A percentile compares a stretch with the other conserved stretches of the same genome.
Evolutionary conservation across 257 asterid species (phyloP).

Genomic region (Echium plantagineum): DNA sequence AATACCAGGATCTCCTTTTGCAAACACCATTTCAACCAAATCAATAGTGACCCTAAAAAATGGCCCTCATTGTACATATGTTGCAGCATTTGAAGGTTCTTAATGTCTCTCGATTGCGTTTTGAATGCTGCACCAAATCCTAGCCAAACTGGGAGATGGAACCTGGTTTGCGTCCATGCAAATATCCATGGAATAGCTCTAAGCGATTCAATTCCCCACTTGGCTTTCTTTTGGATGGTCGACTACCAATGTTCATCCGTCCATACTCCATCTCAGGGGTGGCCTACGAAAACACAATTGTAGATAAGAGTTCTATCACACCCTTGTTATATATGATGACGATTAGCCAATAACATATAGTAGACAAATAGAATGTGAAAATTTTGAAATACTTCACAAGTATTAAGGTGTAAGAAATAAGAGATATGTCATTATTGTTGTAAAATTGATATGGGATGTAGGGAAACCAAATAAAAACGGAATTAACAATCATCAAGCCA

Average conservation of each 20-base stretch:
- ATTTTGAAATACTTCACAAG: too few species aligned
- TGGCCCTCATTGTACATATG: slow-evolving; percentile 44
- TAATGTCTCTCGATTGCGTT: slow-evolving; percentile 28
- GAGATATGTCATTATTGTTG: too few species aligned
- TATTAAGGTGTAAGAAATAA: too few species aligned
- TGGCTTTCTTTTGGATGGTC: slow-evolving; percentile 48
- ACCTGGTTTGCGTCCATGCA: slow-evolving; percentile 54
- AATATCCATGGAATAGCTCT: slow-evolving; percentile 56
- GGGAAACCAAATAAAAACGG: too few species aligned
- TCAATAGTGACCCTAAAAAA: slow-evolving; percentile 46
- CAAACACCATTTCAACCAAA: slow-evolving; percentile 47
- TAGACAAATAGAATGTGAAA: too few species aligned
- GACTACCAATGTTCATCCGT: slow-evolving; percentile 48
- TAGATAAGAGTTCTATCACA: too few species aligned
- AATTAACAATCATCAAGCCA: too few species aligned
- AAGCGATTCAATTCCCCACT: slow-evolving; percentile 50
- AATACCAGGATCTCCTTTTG: slow-evolving; percentile 45
- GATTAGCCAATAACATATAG: too few species aligned
- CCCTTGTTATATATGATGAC: too few species aligned
- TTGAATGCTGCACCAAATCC: slow-evolving; percentile 46
- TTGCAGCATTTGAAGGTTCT: slow-evolving; percentile 29
- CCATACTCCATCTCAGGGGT: slow-evolving; percentile 50
- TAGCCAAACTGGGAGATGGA: slow-evolving; percentile 55
- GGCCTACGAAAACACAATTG: slow-evolving; percentile 18
- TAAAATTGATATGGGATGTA: too few species aligned